Percentiles rank a stretch among this genome's conserved stretches.
Evolutionary conservation across 2,329 filamentous ascomycete genomes (phyloP).

Genomic region (Trichoderma guizhouense): DNA sequence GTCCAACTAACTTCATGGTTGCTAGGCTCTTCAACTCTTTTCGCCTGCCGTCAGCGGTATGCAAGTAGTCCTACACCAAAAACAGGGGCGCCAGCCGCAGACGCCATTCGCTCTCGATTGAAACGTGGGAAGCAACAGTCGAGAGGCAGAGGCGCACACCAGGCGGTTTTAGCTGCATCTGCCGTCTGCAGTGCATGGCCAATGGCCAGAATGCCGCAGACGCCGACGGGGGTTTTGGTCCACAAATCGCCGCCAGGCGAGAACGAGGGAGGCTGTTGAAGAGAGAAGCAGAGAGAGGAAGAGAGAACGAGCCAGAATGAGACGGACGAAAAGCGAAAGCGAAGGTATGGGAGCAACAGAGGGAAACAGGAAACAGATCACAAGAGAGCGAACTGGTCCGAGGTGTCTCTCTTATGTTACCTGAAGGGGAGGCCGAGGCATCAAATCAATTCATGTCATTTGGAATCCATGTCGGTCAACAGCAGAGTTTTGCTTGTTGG

Average conservation of each 20-base stretch:
- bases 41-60: background rate
- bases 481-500: background rate
- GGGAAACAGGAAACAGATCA: background rate
- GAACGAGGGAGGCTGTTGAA: background rate
- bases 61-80: background rate
- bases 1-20: background rate
- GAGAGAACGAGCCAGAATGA: background rate
- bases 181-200: background rate
- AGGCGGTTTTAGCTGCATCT: background rate
- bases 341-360: background rate
- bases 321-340: background rate
- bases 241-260: background rate
- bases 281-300: background rate
- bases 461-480: background rate
- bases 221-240: background rate
- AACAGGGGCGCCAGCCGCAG: background rate
- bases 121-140: background rate
- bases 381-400: background rate
- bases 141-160: background rate
- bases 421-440: background rate
- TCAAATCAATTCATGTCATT: background rate
- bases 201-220: background rate
- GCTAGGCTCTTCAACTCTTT: background rate
- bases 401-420: background rate
- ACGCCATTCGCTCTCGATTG: background rate